Base-by-base conservation (phyloP, 169 alveolate species). In the Eimeria falciformis region DNA sequence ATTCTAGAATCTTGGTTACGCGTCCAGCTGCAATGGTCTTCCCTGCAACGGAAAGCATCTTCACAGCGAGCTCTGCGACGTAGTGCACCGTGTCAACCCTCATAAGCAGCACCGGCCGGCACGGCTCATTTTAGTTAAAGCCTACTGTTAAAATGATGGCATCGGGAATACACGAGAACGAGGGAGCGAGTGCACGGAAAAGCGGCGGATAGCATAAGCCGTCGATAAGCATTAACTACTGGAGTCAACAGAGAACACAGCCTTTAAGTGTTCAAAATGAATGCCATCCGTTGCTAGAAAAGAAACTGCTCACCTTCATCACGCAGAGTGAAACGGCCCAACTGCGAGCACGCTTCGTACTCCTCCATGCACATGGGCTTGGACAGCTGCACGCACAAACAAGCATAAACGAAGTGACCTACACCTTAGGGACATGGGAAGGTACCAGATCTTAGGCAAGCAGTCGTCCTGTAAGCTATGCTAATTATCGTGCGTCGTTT, bases 301-400 rank as follows among this genome's bases (percentile, higher is more conserved):
- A 9, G n/a, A 3, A 9, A 17, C 17, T 14, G 11, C 93, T 84
- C 91, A 81, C 99, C 99, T 93, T 98, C 99, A 58, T 98, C 99
- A 65, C 99, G 95, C 69, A 98, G 96, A 23, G 99, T 98, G 95
- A 98, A 98, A 87, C 99, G 95, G 12, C 99, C 99, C 47, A 98
- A 93, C 89, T 98, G 98, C 45, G 98, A 97, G 43, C 98, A 90
- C 33, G 81, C 94, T 58, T 95, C 96, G 94, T 95, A 98, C 65
- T 96, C 97, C 93, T 98, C 99, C 91, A 98, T 85, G 78, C 99
- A 97, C 45, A 97, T 94, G 21, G 98, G 97, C 47, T 97, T 92
- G 14, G 96, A 92, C 65, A 97, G 93, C 95, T 93, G 94, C 94
- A 94, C 3, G 71, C 37, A 77, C 11, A 69, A 45, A 81, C 12